Base-by-base conservation (phyloP, 192 early-diverging fungal genomes). In the Coemansia sp. region DNA sequence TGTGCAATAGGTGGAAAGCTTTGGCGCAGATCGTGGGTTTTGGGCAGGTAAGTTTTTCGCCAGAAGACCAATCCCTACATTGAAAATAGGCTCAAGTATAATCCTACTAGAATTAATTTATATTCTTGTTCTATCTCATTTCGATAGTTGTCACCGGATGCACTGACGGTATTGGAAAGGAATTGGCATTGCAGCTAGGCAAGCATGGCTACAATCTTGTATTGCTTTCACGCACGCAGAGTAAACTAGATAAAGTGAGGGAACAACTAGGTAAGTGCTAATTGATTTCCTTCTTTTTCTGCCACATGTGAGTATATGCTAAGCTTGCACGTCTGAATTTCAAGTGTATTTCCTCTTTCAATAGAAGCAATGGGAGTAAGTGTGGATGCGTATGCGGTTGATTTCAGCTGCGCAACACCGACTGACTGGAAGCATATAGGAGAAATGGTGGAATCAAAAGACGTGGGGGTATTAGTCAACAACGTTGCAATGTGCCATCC, bases 401-500 rank as follows among this genome's bases (percentile, higher is more conserved):
- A 82, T 39, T 82, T 82, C 61, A 82, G 79, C 64, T 26, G 48
- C 6, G 60, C 71, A 5, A 67, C 67, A 2, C 18, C 36, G n/a
- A 38, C 63, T 0, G 68, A 76, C 51, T 76, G 74, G 74, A 46
- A 61, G 5, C 58, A 76, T 26, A 77, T 77, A 9, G 36, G 48
- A 18, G 46, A 67, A 36, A 82, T 82, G 64, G 44, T 77, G 12
- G 67, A 21, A 5, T 66, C 79, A 26, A 77, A 73, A 59, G 36
- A 68, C 3, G 63, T 85, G 30, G 72, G 73, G 15, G 46, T 88
- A 1, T 75, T 91, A 71, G 90, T 99, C 38, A 99, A 99, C 84
- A 99, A 99, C 73, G 95, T 96, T 24, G 95, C 87, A 39, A 87
- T n/a, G n/a, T n/a, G n/a, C n/a, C n/a, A n/a, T n/a, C n/a, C n/a